Conservation (phyloP, 768 basidiomycete genomes). For the Tubosaeta sp. region DNA sequence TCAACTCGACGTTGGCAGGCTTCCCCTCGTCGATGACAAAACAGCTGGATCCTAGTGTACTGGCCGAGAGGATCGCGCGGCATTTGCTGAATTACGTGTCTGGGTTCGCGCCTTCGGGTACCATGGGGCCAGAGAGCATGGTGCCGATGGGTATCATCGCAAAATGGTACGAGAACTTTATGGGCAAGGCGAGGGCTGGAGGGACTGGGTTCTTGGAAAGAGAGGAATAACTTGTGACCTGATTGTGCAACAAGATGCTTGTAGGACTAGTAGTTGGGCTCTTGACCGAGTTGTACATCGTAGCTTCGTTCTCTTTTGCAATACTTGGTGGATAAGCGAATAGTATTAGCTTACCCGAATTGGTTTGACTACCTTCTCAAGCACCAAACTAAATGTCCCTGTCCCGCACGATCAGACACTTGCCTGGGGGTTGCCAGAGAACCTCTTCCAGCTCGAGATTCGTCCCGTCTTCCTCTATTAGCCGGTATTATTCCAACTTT, state of each 20-base stretch:
- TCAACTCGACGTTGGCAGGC: conserved; percentile 23
- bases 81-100: conserved; percentile 75
- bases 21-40: conserved; percentile 12
- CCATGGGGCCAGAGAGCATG: conserved; percentile 45
- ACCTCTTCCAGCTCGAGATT: background rate
- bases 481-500: conserved; percentile 14
- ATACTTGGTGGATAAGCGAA: too few species aligned
- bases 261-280: background rate
- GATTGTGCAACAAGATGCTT: background rate
- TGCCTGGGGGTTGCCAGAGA: background rate
- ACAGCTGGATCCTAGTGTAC: conserved; percentile 6
- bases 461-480: background rate
- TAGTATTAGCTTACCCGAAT: conserved; percentile 4
- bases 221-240: conserved; percentile 10
- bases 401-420: conserved; percentile 2
- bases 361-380: background rate
- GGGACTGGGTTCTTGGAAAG: conserved; percentile 62
- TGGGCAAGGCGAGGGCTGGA: conserved; percentile 52
- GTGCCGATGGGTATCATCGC: conserved; percentile 61
- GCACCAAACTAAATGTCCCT: conserved; percentile 6
- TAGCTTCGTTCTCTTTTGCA: background rate
- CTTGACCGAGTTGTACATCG: background rate
- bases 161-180: conserved; percentile 70
- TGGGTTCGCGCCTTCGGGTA: conserved; percentile 50
- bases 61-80: conserved; percentile 42